A percentile compares a stretch with the other conserved stretches of the same genome.
Conservation (phyloP, 805 yeast genomes). For the Lipomyces starkeyi region DNA sequence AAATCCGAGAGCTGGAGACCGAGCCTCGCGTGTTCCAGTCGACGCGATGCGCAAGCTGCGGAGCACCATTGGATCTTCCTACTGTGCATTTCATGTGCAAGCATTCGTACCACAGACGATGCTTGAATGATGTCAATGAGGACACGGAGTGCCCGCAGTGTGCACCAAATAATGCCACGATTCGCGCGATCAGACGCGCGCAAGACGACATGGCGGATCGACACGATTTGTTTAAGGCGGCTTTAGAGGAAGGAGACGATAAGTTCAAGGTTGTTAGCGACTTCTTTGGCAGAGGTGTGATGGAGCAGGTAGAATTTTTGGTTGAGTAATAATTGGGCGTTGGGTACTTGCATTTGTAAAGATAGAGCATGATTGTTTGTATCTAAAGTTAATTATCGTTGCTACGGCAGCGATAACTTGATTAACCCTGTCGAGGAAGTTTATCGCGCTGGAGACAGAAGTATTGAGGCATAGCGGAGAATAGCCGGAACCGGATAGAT, state of each 20-base stretch:
- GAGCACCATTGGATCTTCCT: conserved; percentile 72
- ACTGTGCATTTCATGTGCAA: conserved; percentile 82
- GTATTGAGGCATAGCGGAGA: too few relatives aligned
- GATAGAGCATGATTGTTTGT: background rate
- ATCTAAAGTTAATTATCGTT: too few relatives aligned
- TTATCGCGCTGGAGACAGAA: too few relatives aligned
- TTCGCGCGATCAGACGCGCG: conserved; percentile 60
- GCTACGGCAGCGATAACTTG: background rate
- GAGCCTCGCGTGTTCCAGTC: conserved; percentile 63
- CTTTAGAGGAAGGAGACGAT: conserved; percentile 59
- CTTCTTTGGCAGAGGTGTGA: conserved; percentile 85
- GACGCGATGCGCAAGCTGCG: conserved; percentile 69
- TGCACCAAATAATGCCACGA: conserved; percentile 69
- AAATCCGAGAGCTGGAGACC: conserved; percentile 57
- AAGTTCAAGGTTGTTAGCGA: conserved; percentile 78
- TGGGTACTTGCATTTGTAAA: background rate
- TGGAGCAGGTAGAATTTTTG: conserved; percentile 53
- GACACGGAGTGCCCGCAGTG: conserved; percentile 73
- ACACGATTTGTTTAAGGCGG: conserved; percentile 64
- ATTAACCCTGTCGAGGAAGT: background rate
- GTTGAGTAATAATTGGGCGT: conserved; percentile 17
- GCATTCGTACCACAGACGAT: conserved; percentile 85
- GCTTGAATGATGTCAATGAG: conserved; percentile 53
- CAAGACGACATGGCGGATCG: conserved; percentile 69
- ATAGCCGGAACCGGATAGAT: too few relatives aligned